These are phyloP conservation scores for Plantago coronopus DNA, from an alignment of 305 asterid genomes.

Conservation along the genomic window DNA sequence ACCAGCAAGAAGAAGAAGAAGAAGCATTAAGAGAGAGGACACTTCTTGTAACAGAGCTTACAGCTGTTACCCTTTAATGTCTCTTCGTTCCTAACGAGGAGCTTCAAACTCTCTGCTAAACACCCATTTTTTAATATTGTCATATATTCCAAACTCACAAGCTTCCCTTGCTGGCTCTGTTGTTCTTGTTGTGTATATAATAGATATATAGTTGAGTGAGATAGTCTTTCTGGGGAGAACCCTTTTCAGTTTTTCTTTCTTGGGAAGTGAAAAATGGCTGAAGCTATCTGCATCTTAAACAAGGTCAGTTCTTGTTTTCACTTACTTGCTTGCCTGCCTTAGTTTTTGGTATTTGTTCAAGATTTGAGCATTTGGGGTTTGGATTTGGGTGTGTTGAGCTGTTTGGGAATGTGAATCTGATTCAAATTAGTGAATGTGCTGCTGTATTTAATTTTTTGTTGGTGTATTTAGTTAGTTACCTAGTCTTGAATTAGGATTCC, in stretches of 20 bases:
- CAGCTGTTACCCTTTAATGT: slow-evolving; percentile 45
- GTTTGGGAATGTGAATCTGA: background rate
- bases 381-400: background rate
- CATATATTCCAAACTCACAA: background rate
- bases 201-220: background rate
- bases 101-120: slow-evolving; percentile 18
- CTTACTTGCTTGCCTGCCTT: background rate
- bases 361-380: slow-evolving; percentile 4
- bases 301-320: background rate
- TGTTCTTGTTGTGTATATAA: background rate
- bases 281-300: slow-evolving; percentile 9
- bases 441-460: background rate
- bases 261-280: slow-evolving; percentile 7
- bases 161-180: background rate
- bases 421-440: background rate
- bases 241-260: background rate
- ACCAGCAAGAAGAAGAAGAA: background rate
- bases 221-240: background rate
- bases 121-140: slow-evolving; percentile 11
- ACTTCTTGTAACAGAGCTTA: slow-evolving; percentile 8
- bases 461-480: background rate
- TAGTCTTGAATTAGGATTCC: background rate
- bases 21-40: slow-evolving; percentile 14
- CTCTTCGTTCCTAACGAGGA: slow-evolving; percentile 48
- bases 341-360: background rate